Conservation (phyloP, 202 grass and related monocot genomes). For the Setaria italica region DNA sequence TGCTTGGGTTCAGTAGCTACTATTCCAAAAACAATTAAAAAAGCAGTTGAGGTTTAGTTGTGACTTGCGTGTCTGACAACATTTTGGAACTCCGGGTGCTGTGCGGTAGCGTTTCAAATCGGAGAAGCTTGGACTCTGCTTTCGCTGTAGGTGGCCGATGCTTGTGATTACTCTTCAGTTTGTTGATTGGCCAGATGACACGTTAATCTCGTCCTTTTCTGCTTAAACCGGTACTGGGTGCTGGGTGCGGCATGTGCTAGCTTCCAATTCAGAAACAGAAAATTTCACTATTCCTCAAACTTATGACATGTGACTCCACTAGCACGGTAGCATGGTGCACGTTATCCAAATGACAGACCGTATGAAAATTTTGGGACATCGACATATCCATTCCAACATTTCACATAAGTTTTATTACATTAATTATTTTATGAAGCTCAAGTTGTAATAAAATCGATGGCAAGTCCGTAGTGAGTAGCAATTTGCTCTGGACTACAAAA, state of each 20-base stretch:
- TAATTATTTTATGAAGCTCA: not conserved
- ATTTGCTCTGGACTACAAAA: not conserved
- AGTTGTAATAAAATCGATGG: not conserved
- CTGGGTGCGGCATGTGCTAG: not conserved
- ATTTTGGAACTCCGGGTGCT: constrained; percentile 11
- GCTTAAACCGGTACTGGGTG: not conserved
- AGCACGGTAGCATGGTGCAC: too few relatives aligned
- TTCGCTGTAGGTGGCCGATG: constrained; percentile 25
- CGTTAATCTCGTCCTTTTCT: not conserved
- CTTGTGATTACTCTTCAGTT: not conserved
- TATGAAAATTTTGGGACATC: not conserved
- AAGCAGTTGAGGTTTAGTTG: not conserved
- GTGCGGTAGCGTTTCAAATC: constrained; percentile 13
- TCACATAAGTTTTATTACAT: not conserved
- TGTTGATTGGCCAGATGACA: constrained; percentile 14
- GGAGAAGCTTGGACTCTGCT: constrained; percentile 29
- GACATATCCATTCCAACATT: not conserved
- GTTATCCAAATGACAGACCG: not conserved
- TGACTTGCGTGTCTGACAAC: not conserved
- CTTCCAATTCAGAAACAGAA: not conserved
- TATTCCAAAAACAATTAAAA: not conserved
- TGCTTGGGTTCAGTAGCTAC: not conserved
- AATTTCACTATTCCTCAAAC: not conserved
- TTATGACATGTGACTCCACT: not conserved
- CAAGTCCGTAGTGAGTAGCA: not conserved